Percentiles rank a stretch among this genome's conserved stretches.
phyloP scores from a whole-genome alignment of 164 flowering plant genomes.

The Tetrastigma voinierianum region DNA sequence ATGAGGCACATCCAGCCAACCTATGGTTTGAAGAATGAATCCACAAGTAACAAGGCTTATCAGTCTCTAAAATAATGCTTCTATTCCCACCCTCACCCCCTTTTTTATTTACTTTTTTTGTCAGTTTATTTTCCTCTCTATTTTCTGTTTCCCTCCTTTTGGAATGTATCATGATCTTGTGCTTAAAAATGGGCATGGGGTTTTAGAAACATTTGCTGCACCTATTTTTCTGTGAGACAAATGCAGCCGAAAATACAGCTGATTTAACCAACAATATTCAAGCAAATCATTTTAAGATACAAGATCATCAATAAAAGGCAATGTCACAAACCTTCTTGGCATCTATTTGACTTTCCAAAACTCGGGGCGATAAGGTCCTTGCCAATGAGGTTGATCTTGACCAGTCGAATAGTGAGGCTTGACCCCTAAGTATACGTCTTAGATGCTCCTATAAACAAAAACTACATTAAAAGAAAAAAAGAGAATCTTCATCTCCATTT shows the following conservation, averaged over 20 bases:
- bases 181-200: neutral
- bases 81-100: no score
- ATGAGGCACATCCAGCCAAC: no score
- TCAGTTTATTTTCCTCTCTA: no score
- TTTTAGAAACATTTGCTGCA: neutral
- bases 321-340: slow-evolving; percentile 78
- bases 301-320: neutral
- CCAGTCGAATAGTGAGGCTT: slow-evolving; percentile 96
- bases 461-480: neutral
- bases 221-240: neutral
- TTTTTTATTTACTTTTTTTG: no score
- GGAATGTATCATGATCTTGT: neutral
- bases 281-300: neutral
- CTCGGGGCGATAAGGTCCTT: slow-evolving; percentile 91
- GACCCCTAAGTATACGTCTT: slow-evolving; percentile 95
- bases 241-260: neutral
- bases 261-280: neutral
- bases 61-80: no score
- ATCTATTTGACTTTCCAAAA: slow-evolving; percentile 96
- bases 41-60: no score
- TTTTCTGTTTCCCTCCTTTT: neutral
- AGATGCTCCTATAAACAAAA: slow-evolving; percentile 71
- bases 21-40: no score
- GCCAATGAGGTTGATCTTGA: slow-evolving; percentile 93
- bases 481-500: neutral